phyloP scores from a whole-genome alignment of 108 stramenopile genomes.

The Conticribra weissflogii region DNA sequence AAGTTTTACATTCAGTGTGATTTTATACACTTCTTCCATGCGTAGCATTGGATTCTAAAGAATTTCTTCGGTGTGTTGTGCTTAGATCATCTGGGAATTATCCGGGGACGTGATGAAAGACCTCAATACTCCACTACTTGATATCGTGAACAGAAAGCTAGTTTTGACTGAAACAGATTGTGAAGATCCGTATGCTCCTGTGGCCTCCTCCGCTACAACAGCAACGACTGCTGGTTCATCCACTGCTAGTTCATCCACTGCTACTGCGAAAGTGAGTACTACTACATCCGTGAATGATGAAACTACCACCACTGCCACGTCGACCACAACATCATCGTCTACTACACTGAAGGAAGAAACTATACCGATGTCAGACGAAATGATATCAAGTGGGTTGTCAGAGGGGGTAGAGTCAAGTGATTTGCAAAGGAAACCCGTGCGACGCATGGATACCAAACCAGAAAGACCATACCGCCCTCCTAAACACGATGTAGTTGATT shows the following conservation, averaged over 20 bases:
- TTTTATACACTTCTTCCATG: not conserved
- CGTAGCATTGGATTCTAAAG: too few relatives aligned
- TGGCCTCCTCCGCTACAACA: not conserved
- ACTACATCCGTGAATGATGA: not conserved
- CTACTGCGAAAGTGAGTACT: not conserved
- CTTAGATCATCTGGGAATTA: slow-evolving; percentile 33
- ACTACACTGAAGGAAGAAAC: not conserved
- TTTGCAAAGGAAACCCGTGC: slow-evolving; percentile 6
- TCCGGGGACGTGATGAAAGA: slow-evolving; percentile 40
- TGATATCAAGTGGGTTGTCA: not conserved
- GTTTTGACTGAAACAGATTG: slow-evolving; percentile 23
- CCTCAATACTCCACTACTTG: slow-evolving; percentile 40
- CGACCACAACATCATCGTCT: not conserved
- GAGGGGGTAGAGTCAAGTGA: not conserved
- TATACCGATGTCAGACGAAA: not conserved
- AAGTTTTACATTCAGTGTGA: not conserved
- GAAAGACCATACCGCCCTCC: slow-evolving; percentile 13
- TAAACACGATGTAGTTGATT: slow-evolving; percentile 9
- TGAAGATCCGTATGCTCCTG: slow-evolving; percentile 8
- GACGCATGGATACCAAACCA: not conserved
- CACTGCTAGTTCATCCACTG: not conserved
- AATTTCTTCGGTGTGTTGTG: too few relatives aligned
- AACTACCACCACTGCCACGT: slow-evolving; percentile 1
- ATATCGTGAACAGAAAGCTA: slow-evolving; percentile 38
- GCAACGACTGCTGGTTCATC: not conserved